These are phyloP conservation scores for Ophiostoma triangulosporum DNA, from an alignment of 2,329 filamentous ascomycete species.

Conservation along the genomic window DNA sequence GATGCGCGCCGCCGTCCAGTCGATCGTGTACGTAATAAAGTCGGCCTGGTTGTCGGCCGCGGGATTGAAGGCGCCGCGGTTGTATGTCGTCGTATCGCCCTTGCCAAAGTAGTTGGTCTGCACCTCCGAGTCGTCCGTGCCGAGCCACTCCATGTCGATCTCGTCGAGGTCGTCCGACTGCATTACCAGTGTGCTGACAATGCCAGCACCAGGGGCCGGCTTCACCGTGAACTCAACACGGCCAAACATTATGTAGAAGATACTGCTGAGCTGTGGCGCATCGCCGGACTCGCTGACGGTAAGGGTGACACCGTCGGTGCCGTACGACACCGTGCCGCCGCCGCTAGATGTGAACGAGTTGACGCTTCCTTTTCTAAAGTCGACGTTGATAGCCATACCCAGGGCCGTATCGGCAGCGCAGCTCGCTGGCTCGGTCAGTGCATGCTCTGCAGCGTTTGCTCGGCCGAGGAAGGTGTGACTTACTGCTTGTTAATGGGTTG, in stretches of 20 bases:
- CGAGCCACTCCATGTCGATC: conserved; percentile 96
- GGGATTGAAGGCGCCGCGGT: conserved; percentile 72
- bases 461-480: neutral
- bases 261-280: conserved; percentile 69
- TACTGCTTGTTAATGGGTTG: conserved; percentile 10
- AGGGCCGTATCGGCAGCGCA: conserved; percentile 71
- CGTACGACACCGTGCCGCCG: conserved; percentile 59
- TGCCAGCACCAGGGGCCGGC: conserved; percentile 75
- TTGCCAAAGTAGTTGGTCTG: conserved; percentile 98
- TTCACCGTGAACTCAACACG: conserved; percentile 76
- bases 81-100: conserved; percentile 71
- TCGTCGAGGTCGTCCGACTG: conserved; percentile 89
- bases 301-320: conserved; percentile 64
- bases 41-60: conserved; percentile 53
- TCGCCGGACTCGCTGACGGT: conserved; percentile 68
- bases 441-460: neutral
- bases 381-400: conserved; percentile 67
- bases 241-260: conserved; percentile 99
- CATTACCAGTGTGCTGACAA: conserved; percentile 84
- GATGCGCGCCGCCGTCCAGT: conserved; percentile 79
- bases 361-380: conserved; percentile 67
- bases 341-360: conserved; percentile 60
- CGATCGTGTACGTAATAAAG: conserved; percentile 79
- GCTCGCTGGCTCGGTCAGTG: conserved; percentile 25
- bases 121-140: conserved; percentile 60